Percentiles rank a stretch among this genome's conserved stretches.
Evolutionary conservation across 2,329 filamentous ascomycete genomes (phyloP).

Genomic region (Anthostomella pinea): DNA sequence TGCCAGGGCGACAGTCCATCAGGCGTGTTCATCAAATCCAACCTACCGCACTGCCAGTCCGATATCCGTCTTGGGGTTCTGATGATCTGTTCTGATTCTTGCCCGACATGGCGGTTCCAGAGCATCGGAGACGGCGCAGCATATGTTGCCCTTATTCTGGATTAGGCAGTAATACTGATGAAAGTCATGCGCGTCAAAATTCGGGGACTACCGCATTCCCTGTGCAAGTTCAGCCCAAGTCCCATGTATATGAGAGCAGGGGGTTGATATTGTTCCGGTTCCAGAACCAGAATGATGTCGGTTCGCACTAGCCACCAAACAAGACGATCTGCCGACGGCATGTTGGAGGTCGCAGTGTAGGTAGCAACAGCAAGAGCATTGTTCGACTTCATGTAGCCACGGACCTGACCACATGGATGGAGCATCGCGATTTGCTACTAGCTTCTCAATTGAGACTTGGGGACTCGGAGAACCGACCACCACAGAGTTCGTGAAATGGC

Average conservation of each 20-base stretch:
- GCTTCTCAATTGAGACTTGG: no score
- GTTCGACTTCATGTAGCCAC: no score
- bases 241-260: conserved; percentile 12
- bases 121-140: conserved; percentile 21
- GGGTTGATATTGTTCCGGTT: conserved; percentile 12
- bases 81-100: conserved; percentile 15
- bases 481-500: no score
- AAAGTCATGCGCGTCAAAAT: conserved; percentile 17
- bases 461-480: no score
- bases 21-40: no score
- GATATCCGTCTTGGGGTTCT: conserved; percentile 10
- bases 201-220: no score
- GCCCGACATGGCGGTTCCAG: conserved; percentile 23
- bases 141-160: conserved; percentile 16
- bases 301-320: conserved; percentile 12
- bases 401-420: no score
- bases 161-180: conserved; percentile 17
- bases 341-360: conserved; percentile 13
- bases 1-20: no score
- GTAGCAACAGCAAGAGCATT: no score
- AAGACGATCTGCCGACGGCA: conserved; percentile 1
- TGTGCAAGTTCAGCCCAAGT: conserved; percentile 7
- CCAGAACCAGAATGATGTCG: conserved; percentile 16
- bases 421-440: no score
- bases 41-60: conserved; percentile 11